Base-by-base conservation (phyloP, 2,329 filamentous ascomycete species). In the Colletotrichum aenigma region DNA sequence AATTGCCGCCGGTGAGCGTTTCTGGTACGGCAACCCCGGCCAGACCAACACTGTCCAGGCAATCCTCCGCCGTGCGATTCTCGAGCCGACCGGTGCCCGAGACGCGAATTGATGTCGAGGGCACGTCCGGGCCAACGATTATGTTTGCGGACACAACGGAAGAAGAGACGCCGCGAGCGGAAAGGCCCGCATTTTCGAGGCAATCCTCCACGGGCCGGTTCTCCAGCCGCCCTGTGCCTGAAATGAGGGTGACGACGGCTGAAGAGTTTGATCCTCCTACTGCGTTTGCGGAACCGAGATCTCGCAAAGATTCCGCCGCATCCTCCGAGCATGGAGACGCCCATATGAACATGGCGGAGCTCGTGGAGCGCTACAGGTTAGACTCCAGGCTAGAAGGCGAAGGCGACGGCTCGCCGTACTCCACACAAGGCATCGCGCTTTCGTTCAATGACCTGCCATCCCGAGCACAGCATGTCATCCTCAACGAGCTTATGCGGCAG, bases 381-480 rank as follows among this genome's bases (percentile, higher is more conserved):
- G 71, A 78, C 55, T 76, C 74, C 13, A 71, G 71, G 26, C 34
- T 56, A 13, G 67, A 68, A 16, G 70, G 55, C 16, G 80, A 78
- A 24, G 80, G 83, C 8, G 81, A 78, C 7, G 85, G 86, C 7
- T 89, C 88, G 5, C 83, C 86, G 18, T 91, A 90, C 80, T 89
- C 91, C 4, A 90, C 91, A 26, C 91, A 93, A 68, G 89, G 91
- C 4, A 84, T 95, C 5, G 90, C 95, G 1, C 87, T 97, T 3
- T 95, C 93, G 3, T 98, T 98, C 87, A 97, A 98, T 79, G 95
- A 97, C 80, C 87, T 98, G 6, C 95, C 95, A 0, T 95, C 94
- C 79, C 92, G 95, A 18, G 95, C 95, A 3, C 95, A 97, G 82
- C 95, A 98, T 83, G 85, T 97, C 43, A 96, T 98, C 32, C 85